Evolutionary conservation across 2,329 filamentous ascomycete genomes (phyloP), one percentile per base, ranked within the genome.

Genomic region (Xylariaceae sp.): DNA sequence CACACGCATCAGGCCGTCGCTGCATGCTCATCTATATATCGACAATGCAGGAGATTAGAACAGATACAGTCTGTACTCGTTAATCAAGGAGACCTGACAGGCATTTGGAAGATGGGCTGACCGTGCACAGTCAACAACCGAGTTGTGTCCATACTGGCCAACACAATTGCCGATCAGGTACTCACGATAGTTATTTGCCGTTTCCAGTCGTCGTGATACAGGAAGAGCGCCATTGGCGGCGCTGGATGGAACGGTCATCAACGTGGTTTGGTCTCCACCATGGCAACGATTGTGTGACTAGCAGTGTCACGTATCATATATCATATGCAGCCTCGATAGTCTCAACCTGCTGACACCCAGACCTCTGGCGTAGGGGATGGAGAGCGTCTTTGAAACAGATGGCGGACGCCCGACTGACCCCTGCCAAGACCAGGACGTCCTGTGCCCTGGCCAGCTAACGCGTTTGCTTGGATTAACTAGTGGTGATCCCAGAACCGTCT

Each of bases 401-500:
- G 44, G 40, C 55, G 54, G 31, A 51, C 51, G 44, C 34, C 44
- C 44, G 51, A 54, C 41, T 19, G 47, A 50, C 43, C 46, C 51
- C 40, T 39, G 12, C 35, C 12, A 19, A 19, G 19, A 19, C 19
- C 19, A 19, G 35, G 35, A 37, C 35, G 35, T 11, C 35, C 12
- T 11, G 35, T 37, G 35, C 35, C 35, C 47, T 32, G 37, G 34
- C 45, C 26, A 31, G 43, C 35, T 48, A 19, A 19, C 19, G 19
- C 19, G 19, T 19, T 19, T 19, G 29, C 50, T 53, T 51, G 55
- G 56, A 37, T 53, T 47, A 31, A 49, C 19, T 19, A 19, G 19
- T 19, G 19, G 19, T 19, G 19, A 19, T 19, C 19, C 19, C 19
- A 19, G 19, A 19, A 19, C 19, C 19, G 19, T 19, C 19, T 19